phyloP scores from a whole-genome alignment of 2,329 filamentous ascomycete genomes.

The Boeremia lycopersici region DNA sequence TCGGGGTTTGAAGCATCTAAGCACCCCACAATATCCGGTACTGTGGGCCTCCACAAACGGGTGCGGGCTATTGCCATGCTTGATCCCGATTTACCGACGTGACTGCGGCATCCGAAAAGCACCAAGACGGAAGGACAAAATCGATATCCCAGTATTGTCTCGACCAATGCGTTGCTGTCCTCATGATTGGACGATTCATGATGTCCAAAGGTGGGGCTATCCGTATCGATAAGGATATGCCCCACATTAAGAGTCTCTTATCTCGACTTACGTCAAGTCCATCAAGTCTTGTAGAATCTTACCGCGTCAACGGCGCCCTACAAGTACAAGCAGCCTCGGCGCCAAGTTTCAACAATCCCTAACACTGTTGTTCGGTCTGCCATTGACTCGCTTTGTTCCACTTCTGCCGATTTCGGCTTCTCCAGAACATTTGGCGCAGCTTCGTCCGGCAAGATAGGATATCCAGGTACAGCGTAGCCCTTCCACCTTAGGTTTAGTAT shows the following conservation, averaged over 20 bases:
- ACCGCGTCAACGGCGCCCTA: conserved; percentile 18
- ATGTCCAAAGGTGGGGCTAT: not conserved
- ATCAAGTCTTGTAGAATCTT: conserved; percentile 13
- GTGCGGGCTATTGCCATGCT: not conserved
- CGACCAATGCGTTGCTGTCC: not conserved
- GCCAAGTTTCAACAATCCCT: conserved; percentile 25
- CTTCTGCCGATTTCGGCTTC: conserved; percentile 15
- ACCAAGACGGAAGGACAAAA: not conserved
- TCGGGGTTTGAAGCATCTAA: not conserved
- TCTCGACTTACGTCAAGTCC: conserved; percentile 32
- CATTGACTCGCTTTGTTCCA: conserved; percentile 13
- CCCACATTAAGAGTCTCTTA: conserved; percentile 3
- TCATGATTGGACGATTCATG: not conserved
- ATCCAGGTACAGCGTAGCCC: conserved; percentile 3
- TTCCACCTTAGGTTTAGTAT: conserved; percentile 4
- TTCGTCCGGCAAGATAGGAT: conserved; percentile 19
- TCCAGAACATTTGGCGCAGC: conserved; percentile 1
- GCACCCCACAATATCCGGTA: not conserved
- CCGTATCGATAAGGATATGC: conserved; percentile 8
- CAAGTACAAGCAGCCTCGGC: conserved; percentile 24
- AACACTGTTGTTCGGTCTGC: conserved; percentile 1
- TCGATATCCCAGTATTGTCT: not conserved
- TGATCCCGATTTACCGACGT: conserved; percentile 3
- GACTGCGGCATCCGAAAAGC: not conserved
- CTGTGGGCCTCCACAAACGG: not conserved